Evolutionary conservation across 2,329 filamentous ascomycete species (phyloP), one percentile per base, ranked within the genome.

Genomic region (Fusarium oxysporum): DNA sequence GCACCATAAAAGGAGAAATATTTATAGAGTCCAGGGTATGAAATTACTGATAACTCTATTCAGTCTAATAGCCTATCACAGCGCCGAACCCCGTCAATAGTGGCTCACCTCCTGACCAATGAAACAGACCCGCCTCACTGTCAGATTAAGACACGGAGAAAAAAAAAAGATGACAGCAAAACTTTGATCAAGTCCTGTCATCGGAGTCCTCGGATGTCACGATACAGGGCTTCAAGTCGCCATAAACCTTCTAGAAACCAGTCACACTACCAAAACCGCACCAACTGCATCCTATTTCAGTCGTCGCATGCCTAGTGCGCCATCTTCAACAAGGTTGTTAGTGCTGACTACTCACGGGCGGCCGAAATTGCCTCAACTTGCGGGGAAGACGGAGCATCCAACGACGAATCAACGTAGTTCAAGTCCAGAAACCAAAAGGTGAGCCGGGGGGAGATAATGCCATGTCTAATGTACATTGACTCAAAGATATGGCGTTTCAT

Each of bases 301-400:
- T 17, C 38, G 30, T 47, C 54, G 57, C 57, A 51, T 41, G n/a
- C 17, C 33, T 21, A 35, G 57, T 35, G 48, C 48, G n/a, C 54
- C 54, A 35, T 57, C 55, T 30, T 48, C 35, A 51, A 25, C 55
- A 57, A 48, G 60, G 50, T 47, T 37, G 33, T 40, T 62, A 59
- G 60, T 30, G 60, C 60, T 53, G 56, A 62, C 62, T 30, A 32
- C 40, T 17, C 43, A 30, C 38, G 32, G 43, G 33, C 56, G 33
- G 40, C 62, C 57, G 47, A 65, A 65, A 65, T 65, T 62, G 32
- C 57, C 62, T 65, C 62, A 65, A 40, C 56, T 50, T 65, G 62
- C 62, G 62, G 62, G 62, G 62, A 65, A 53, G 40, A 60, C 38
- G 57, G 62, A 65, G 25, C n/a, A 12, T 25, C 33, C 28, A 45